phyloP scores from a whole-genome alignment of 2,329 filamentous ascomycete species.

The Emergomyces pasteurianus region DNA sequence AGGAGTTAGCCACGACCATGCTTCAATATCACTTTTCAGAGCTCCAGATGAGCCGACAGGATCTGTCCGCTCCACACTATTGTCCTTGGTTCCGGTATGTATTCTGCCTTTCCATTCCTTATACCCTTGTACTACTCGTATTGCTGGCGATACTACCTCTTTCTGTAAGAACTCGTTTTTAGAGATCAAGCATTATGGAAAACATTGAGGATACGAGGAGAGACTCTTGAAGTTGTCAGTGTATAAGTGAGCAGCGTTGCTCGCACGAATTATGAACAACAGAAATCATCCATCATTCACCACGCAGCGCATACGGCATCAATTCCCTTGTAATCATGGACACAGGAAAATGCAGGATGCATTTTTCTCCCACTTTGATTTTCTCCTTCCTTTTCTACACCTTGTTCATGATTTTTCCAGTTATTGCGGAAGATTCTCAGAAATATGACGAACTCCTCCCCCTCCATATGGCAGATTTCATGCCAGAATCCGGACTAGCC shows the following conservation, averaged over 20 bases:
- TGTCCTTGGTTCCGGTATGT: no score
- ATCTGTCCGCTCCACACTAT: not conserved
- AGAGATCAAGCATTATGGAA: not conserved
- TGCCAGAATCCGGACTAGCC: not conserved
- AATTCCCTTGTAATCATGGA: not conserved
- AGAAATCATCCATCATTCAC: not conserved
- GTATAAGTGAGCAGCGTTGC: not conserved
- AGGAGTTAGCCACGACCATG: not conserved
- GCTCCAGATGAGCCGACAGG: not conserved
- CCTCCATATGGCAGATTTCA: conserved; percentile 3
- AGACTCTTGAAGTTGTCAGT: not conserved
- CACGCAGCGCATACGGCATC: not conserved
- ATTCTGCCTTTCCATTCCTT: not conserved
- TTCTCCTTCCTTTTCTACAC: not conserved
- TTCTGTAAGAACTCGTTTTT: not conserved
- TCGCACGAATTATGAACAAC: not conserved
- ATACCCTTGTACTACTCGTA: not conserved
- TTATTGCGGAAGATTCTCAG: not conserved
- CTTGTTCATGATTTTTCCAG: not conserved
- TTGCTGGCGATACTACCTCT: not conserved
- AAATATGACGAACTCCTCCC: not conserved
- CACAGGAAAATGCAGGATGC: not conserved
- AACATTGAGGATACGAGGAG: not conserved
- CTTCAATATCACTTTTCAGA: not conserved
- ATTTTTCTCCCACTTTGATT: not conserved